These are phyloP conservation scores for Aureobasidium sp. DNA, from an alignment of 2,329 filamentous ascomycete species.

Conservation along the genomic window DNA sequence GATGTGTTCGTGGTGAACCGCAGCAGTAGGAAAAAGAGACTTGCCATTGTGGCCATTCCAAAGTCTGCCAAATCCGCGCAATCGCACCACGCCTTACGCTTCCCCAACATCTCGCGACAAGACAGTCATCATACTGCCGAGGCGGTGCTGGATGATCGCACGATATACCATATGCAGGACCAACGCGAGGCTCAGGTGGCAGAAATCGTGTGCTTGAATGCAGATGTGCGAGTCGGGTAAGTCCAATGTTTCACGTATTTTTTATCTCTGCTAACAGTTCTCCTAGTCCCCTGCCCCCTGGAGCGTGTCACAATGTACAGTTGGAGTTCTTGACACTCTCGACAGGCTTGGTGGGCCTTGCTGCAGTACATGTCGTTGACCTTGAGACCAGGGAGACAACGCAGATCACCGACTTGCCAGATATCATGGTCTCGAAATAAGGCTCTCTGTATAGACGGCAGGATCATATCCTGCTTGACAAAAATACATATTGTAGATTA, in stretches of 20 bases:
- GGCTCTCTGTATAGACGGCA: too few relatives aligned
- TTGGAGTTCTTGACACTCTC: slow-evolving; percentile 62
- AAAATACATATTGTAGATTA: too few relatives aligned
- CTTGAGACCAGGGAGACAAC: slow-evolving; percentile 42
- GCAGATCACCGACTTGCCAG: slow-evolving; percentile 13
- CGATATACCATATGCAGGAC: slow-evolving; percentile 6
- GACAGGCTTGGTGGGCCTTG: slow-evolving; percentile 58
- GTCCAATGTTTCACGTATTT: slow-evolving; percentile 21
- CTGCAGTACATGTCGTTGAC: slow-evolving; percentile 66
- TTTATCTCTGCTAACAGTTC: not conserved
- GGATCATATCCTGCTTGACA: too few relatives aligned
- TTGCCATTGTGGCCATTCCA: slow-evolving; percentile 62
- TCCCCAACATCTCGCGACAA: not conserved
- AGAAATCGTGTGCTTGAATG: slow-evolving; percentile 64
- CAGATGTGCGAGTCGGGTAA: slow-evolving; percentile 64
- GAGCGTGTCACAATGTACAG: slow-evolving; percentile 65
- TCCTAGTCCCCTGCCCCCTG: slow-evolving; percentile 56
- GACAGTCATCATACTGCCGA: slow-evolving; percentile 32
- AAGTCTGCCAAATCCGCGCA: slow-evolving; percentile 50
- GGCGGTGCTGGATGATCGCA: slow-evolving; percentile 16
- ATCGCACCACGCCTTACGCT: slow-evolving; percentile 19
- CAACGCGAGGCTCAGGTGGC: slow-evolving; percentile 45
- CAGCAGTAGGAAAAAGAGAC: slow-evolving; percentile 53
- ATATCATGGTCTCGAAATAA: not conserved
- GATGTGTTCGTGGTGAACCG: slow-evolving; percentile 69